Conservation (phyloP, 2,329 filamentous ascomycete species). For the Drechslerella stenobrocha region DNA sequence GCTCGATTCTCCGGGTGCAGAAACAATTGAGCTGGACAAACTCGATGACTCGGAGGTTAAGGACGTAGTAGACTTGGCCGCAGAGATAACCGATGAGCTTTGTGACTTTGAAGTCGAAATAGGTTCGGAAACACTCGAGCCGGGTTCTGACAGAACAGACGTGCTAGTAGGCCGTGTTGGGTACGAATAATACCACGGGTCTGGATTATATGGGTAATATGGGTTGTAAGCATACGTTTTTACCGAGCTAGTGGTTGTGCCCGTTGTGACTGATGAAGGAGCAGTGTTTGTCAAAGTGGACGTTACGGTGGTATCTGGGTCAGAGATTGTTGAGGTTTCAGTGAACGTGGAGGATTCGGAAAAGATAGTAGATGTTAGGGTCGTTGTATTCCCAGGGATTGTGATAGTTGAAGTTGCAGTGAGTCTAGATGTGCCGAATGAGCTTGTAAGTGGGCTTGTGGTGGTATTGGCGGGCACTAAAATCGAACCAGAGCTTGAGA, state of each 20-base stretch:
- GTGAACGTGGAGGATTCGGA: conserved; percentile 16
- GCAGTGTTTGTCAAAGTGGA: conserved; percentile 25
- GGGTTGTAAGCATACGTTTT: conserved; percentile 27
- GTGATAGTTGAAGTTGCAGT: conserved; percentile 19
- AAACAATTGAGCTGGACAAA: background rate
- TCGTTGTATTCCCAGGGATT: conserved; percentile 15
- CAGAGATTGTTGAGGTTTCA: conserved; percentile 15
- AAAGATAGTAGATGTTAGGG: conserved; percentile 14
- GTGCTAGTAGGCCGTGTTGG: conserved; percentile 11
- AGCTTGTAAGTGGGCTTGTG: conserved; percentile 12
- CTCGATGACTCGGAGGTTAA: background rate
- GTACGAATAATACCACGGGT: conserved; percentile 33
- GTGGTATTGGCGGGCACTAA: conserved; percentile 18
- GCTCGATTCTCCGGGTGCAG: conserved; percentile 8
- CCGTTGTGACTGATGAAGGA: conserved; percentile 10
- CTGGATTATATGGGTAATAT: conserved; percentile 22
- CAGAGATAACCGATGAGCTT: background rate
- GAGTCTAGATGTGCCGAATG: conserved; percentile 12
- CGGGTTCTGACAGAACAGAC: conserved; percentile 8
- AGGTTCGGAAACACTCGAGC: conserved; percentile 5
- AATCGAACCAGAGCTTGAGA: background rate
- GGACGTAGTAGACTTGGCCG: background rate
- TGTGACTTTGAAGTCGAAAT: background rate
- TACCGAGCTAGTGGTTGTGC: conserved; percentile 6
- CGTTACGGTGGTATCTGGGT: conserved; percentile 17